Percentiles rank a stretch among this genome's conserved stretches.
phyloP scores from a whole-genome alignment of 108 stramenopile species.

The Pseudonitzschia pungens region DNA sequence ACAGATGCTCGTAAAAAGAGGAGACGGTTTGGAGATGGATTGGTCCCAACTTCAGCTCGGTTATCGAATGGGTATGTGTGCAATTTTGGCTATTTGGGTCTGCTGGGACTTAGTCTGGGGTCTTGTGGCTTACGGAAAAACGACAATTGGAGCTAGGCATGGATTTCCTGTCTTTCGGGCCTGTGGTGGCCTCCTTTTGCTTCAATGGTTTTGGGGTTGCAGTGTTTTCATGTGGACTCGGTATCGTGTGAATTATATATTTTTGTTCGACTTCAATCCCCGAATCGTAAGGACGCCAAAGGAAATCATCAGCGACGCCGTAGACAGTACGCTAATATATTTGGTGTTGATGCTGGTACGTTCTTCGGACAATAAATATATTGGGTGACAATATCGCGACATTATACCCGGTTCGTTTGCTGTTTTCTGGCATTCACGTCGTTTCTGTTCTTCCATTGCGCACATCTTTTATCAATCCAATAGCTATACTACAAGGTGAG shows the following conservation, averaged over 20 bases:
- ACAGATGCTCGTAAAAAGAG: constrained; percentile 85
- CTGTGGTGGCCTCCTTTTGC: constrained; percentile 81
- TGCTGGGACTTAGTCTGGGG: constrained; percentile 94
- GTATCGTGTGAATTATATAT: constrained; percentile 88
- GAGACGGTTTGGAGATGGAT: constrained; percentile 90
- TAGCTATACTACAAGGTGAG: constrained; percentile 38
- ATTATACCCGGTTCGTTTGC: not conserved
- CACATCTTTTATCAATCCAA: not conserved
- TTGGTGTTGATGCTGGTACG: constrained; percentile 53
- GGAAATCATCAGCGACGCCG: constrained; percentile 80
- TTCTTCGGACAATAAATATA: constrained; percentile 62
- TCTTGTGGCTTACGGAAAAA: constrained; percentile 48
- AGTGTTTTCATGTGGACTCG: constrained; percentile 85
- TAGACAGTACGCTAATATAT: constrained; percentile 82
- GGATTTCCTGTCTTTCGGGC: constrained; percentile 92
- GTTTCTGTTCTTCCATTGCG: not conserved
- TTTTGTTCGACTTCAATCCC: constrained; percentile 87
- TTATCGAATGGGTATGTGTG: constrained; percentile 91
- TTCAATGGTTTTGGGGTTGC: constrained; percentile 94
- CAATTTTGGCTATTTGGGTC: constrained; percentile 87
- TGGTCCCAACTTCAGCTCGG: constrained; percentile 88
- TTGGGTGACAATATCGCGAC: constrained; percentile 26
- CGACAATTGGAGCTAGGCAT: constrained; percentile 77
- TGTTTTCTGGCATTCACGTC: not conserved
- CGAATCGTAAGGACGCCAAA: constrained; percentile 68